These are phyloP conservation scores for Plasmodium cynomolgi DNA, from an alignment of 169 alveolate genomes.

Conservation along the genomic window DNA sequence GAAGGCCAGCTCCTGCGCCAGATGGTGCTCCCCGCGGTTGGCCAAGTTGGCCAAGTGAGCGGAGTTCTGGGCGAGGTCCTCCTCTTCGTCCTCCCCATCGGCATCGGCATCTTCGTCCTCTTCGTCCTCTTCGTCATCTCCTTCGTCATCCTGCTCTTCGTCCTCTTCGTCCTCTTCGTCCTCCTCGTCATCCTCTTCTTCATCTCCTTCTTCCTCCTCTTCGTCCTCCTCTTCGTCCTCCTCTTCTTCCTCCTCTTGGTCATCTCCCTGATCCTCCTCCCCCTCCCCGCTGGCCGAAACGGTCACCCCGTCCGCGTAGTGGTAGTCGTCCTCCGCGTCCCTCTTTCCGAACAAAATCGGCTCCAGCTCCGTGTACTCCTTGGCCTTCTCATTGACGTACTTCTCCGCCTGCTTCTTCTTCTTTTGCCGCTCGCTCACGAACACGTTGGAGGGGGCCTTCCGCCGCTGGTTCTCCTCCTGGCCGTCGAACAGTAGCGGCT, in stretches of 20 bases:
- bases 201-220: not conserved
- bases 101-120: not conserved
- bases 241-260: not conserved
- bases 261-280: not conserved
- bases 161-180: not conserved
- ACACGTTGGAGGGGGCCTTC: slow-evolving; percentile 58
- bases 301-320: not conserved
- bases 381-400: slow-evolving; percentile 46
- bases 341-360: slow-evolving; percentile 23
- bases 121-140: not conserved
- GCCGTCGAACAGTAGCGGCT: slow-evolving; percentile 61
- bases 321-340: slow-evolving; percentile 15
- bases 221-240: not conserved
- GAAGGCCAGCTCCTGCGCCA: slow-evolving; percentile 28
- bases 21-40: not conserved
- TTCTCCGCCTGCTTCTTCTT: slow-evolving; percentile 32
- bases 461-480: slow-evolving; percentile 55
- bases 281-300: not conserved
- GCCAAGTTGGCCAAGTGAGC: too few species aligned
- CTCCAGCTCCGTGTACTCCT: slow-evolving; percentile 31
- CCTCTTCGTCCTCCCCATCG: not conserved
- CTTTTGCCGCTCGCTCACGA: slow-evolving; percentile 48
- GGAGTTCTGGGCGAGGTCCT: not conserved
- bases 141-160: not conserved
- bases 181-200: not conserved